Evolutionary conservation across 257 asterid genomes (phyloP), one percentile per base, ranked within the genome.

Genomic region (Solanum peruvianum): DNA sequence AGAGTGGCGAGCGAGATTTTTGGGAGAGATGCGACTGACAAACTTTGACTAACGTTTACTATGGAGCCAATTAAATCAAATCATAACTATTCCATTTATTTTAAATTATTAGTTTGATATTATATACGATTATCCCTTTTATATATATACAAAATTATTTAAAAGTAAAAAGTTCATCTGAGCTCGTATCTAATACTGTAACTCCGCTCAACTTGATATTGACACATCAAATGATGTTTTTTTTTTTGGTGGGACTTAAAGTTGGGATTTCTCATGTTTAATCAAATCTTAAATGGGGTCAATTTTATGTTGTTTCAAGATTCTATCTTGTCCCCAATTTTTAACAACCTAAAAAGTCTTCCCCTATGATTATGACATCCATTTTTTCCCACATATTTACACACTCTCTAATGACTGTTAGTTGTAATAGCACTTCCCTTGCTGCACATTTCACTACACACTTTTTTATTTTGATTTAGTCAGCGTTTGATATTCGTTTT

Each of bases 231-330:
- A 80, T 66, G 15, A 60, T 45, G 41, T 33, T 33, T 37, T 37
- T 15, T 31, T 73, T 87, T 41, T 72, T 62, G 31, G 84, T 44
- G 41, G 21, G 82, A 64, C 71, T 15, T 81, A 82, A 87, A 56
- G 41, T 7, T 39, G 3, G 13, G 70, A 78, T 78, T 67, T 81
- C 42, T 37, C 66, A 33, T 27, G 86, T 78, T 77, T 49, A 88
- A 85, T 78, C 86, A 85, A 49, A 85, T 85, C 90, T 42, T 11
- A 16, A 29, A 41, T 78, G 88, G 90, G 88, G 72, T 85, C 83
- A 77, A 15, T 37, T 37, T 85, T 82, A 78, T 45, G 67, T 78
- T 47, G 5, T 78, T 88, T 88, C 86, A 10, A 76, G 88, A 64
- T 85, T 78, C 66, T 33, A 87, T 88, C 90, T 78, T 85, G 86